Base-by-base conservation (phyloP, 129 eudicot species). In the Smallanthus sonchifolius region DNA sequence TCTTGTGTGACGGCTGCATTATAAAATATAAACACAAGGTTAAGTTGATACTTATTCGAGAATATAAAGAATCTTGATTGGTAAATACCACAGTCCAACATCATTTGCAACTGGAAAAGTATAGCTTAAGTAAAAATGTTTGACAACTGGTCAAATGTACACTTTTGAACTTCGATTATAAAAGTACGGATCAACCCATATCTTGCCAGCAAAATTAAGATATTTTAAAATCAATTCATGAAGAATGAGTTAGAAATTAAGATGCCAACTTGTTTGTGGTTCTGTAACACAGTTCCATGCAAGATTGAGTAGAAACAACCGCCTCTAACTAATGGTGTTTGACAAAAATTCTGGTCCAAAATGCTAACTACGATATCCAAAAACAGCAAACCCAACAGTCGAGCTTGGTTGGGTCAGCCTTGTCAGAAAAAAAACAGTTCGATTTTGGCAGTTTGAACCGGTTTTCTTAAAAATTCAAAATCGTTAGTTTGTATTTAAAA, bases 1-100 rank as follows among this genome's bases (percentile, higher is more conserved):
- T 56, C 83, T 91, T 91, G 89, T 91, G 97, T 32, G 97, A 91
- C 84, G 97, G 97, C 97, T 91, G 81, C 16, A 56, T 38, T 20
- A 40, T 42, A 54, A 14, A 16, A 56, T 38, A 35, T 55, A 56
- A n/a, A 19, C 70, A 65, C 48, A 17, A 42, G 34, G 62, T 61
- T n/a, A 17, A 16, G 5, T 35, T 35, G 20, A 28, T 39, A 24
- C 3, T 65, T 9, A 38, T 38, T 44, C 4, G 14, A 61, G 16
- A 14, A 44, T 16, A 35, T 6, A 35, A n/a, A 10, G 6, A 54
- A 5, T 40, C 32, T 5, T 42, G 48, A 10, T 35, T 3, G 6
- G 24, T 35, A 10, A 4, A 64, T 64, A 64, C 10, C 36, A 36
- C 4, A 65, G n/a, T 37, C 44, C 32, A 65, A 0, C 34, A 65